Conservation (phyloP, 345 rosid species). For the Euphorbia peplus region DNA sequence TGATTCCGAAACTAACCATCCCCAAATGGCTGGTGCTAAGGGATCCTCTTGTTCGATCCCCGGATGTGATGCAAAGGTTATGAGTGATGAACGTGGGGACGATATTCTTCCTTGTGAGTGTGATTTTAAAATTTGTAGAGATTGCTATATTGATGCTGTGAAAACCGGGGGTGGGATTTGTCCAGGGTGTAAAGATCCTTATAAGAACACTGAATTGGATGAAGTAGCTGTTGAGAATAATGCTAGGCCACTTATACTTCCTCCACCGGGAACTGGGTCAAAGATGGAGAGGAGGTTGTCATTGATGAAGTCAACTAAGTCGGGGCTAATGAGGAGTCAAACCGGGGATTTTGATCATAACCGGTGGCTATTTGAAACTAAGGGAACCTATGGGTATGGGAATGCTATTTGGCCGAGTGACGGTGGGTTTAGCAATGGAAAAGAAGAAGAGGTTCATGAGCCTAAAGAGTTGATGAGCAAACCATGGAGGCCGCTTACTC, state of each 20-base stretch:
- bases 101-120: slow-evolving; percentile 97
- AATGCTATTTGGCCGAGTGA: slow-evolving; percentile 97
- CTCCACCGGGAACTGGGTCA: slow-evolving; percentile 50
- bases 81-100: slow-evolving; percentile 84
- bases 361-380: slow-evolving; percentile 89
- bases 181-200: slow-evolving; percentile 87
- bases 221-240: slow-evolving; percentile 51
- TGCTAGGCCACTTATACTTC: slow-evolving; percentile 63
- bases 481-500: slow-evolving; percentile 96
- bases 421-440: slow-evolving; percentile 51
- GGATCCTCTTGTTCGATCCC: slow-evolving; percentile 89
- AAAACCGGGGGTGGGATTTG: slow-evolving; percentile 79
- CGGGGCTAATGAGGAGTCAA: slow-evolving; percentile 85
- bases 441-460: slow-evolving; percentile 58
- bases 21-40: slow-evolving; percentile 96
- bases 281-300: slow-evolving; percentile 96
- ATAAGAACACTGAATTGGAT: slow-evolving; percentile 76
- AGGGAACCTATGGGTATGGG: slow-evolving; percentile 90
- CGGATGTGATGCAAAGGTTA: slow-evolving; percentile 92
- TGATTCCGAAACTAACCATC: slow-evolving; percentile 87
- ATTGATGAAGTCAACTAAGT: slow-evolving; percentile 84
- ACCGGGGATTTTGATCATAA: slow-evolving; percentile 95
- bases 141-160: slow-evolving; percentile 89
- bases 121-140: slow-evolving; percentile 91
- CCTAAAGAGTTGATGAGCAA: slow-evolving; percentile 72